Base-by-base conservation (phyloP, 2,329 filamentous ascomycete genomes). In the Trichoderma sp. region DNA sequence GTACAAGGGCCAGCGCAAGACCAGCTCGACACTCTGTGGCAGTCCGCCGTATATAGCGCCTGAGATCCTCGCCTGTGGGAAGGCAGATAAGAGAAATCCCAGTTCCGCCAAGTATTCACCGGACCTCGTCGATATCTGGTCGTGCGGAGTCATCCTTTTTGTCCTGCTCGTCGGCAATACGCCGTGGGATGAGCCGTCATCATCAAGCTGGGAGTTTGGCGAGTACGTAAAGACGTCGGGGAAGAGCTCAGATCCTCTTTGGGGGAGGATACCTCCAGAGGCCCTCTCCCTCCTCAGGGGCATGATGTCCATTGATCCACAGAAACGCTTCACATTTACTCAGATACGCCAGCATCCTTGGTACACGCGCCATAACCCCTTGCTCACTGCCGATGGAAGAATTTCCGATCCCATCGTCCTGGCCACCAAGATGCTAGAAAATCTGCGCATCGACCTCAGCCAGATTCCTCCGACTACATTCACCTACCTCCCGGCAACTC, bases 31-130 rank as follows among this genome's bases (percentile, higher is more conserved):
- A 2, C 91, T 98, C 72, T 99, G 95, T 76, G 95, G 95, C 7
- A 97, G 93, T 73, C 95, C 95, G 22, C 95, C 95, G 0, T 99
- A 99, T 75, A 97, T 99, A 75, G 95, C 95, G 0, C 95, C 96
- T 1, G 95, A 99, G 79, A 95, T 99, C 32, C 82, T 90, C 29
- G 81, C 80, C 69, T 90, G 83, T 73, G 80, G 83, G 32, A 77
- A 81, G 69, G 72, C 74, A 52, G 81, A 84, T 69, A 84, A 82
- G 75, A 80, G 77, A 57, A 77, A 84, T 48, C 73, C 84, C 42
- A 80, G 85, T 61, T 81, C 84, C 29, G 74, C 76, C 57, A 88
- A 90, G 66, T 94, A 94, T 75, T 84, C 86, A 34, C 89, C 94
- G 8, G 92, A 97, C 70, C 80, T 92, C 50, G 92, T 92, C 42